Base-by-base conservation (phyloP, 2,329 filamentous ascomycete species). In the Pseudogymnoascus sp. region DNA sequence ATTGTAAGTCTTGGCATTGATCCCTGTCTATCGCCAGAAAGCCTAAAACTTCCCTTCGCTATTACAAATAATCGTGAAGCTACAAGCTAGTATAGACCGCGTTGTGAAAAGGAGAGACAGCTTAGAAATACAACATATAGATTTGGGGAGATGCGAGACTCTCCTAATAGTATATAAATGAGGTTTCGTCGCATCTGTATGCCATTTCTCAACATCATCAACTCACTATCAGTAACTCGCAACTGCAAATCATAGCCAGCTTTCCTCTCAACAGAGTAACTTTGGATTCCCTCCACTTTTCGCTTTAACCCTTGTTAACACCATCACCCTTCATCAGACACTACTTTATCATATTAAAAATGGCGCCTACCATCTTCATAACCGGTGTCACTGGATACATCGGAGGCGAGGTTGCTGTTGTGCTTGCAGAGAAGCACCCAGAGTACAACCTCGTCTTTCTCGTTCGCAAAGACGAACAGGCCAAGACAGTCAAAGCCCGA, bases 301-400 rank as follows among this genome's bases (percentile, higher is more conserved):
- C 46, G 1, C 3, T 53, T 31, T 15, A 53, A 9, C n/a, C 46
- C 19, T 31, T 26, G 7, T n/a, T 26, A 46, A 26, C 13, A 46
- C 19, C 42, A 46, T 37, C 26, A 7, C 17, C 19, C 21, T 59
- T 21, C n/a, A 37, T 29, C 13, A 60, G 23, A n/a, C 23, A 40
- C 31, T 15, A 40, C 13, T 7, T 60, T 10, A 37, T 2, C 33
- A 53, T 31, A 53, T 53, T 53, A 53, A 53, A 53, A 53, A 53
- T 53, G 46, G 46, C 46, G 46, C 66, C 66, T 33, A 65, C 61
- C 64, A 59, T 70, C 23, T 69, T 70, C 60, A 63, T 70, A 2
- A 68, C 66, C 4, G 68, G 68, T 35, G 65, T 65, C 15, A 64
- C 68, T 13, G 68, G 68, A 3, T 70, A 68, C 60, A 50, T 70